Base-by-base conservation (phyloP, 1,284 basidiomycete species). In the Moniliophthora roreri region DNA sequence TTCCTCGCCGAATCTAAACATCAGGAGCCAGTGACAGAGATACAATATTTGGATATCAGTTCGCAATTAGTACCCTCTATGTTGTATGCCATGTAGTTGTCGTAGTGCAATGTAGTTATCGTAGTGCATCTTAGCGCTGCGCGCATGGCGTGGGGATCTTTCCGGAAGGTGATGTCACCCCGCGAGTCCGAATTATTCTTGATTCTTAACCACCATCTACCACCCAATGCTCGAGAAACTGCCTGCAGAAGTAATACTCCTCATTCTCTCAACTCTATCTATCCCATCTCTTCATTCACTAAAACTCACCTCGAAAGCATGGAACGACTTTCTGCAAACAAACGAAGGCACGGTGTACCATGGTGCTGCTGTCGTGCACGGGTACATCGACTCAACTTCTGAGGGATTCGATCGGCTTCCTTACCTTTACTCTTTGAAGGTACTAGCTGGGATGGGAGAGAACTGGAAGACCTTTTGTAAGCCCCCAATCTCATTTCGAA, bases 391-490 rank as follows among this genome's bases (percentile, higher is more conserved):
- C 20, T 68, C 71, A 0, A 55, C 54, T 6, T 55, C 65, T 4
- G 54, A 57, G 3, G 53, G 66, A 7, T 59, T 77, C 9, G 60
- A 66, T 23, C 69, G 75, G 36, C 68, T 72, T 0, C 58, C 60
- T 9, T 53, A 35, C 1, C 42, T 55, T 0, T 70, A 69, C 51
- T 62, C 68, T 34, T 57, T 63, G 28, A 62, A 68, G 51, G 65
- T 69, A 57, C 55, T 75, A 35, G 49, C 61, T 26, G 66, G 69
- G 11, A 66, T 75, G 2, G n/a, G 26, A 13, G 52, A 53, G 0
- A 63, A 65, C 51, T 89, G 86, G 87, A 80, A 78, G 58, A 68
- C 72, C 20, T 75, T 85, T 40, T 88, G 87, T 88, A 63, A 62
- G 80, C 72, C 2, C 24, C 28, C 9, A 26, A 48, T 26, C 18